These are phyloP conservation scores for Themeda triandra DNA, from an alignment of 176 grass and related monocot genomes.

Conservation along the genomic window DNA sequence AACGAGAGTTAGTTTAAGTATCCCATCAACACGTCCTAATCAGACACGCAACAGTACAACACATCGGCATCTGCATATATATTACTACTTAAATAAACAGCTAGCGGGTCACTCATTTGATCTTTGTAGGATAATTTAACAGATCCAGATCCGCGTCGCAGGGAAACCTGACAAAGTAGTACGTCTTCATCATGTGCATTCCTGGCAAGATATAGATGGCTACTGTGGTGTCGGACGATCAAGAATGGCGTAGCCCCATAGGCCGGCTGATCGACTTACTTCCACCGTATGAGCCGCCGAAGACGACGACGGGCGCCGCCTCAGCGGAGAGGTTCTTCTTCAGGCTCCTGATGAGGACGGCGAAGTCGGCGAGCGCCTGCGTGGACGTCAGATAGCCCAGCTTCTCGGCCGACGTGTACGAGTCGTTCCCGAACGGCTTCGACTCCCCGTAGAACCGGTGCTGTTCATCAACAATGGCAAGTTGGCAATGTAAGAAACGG, in stretches of 20 bases:
- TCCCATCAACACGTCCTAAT: neutral
- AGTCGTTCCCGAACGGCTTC: conserved; percentile 82
- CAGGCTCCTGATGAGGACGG: conserved; percentile 75
- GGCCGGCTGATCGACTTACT: conserved; percentile 42
- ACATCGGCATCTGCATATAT: neutral
- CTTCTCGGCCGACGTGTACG: conserved; percentile 49
- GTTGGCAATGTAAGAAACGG: neutral
- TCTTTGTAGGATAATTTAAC: neutral
- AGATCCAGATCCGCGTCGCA: neutral
- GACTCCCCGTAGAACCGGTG: conserved; percentile 97
- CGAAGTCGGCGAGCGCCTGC: conserved; percentile 93
- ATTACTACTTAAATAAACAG: neutral
- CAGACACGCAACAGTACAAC: neutral
- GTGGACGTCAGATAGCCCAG: conserved; percentile 92
- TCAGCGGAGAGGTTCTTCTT: conserved; percentile 76
- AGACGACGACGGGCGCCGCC: conserved; percentile 78
- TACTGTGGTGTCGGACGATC: neutral
- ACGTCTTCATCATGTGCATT: neutral
- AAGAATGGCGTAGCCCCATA: neutral
- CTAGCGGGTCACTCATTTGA: neutral
- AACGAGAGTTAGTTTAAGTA: neutral
- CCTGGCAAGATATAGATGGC: neutral
- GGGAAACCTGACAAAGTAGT: neutral
- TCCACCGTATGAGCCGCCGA: conserved; percentile 90
- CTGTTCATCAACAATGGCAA: conserved; percentile 26